phyloP scores from a whole-genome alignment of 2,329 filamentous ascomycete species.

The Trichoderma lentiforme region DNA sequence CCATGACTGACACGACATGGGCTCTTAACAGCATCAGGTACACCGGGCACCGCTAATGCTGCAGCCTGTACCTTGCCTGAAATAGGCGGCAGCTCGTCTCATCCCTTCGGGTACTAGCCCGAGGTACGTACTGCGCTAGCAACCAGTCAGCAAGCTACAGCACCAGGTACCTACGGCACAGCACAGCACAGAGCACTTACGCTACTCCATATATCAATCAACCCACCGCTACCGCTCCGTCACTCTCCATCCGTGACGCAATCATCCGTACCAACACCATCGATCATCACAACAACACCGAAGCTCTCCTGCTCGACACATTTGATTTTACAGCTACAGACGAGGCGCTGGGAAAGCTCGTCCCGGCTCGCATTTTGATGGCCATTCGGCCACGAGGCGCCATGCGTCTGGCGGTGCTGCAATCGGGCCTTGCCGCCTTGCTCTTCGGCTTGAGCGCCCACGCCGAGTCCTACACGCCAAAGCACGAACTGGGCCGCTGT shows the following conservation, averaged over 20 bases:
- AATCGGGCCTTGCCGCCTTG: conserved; percentile 32
- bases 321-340: background rate
- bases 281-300: background rate
- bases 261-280: conserved; percentile 1
- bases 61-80: conserved; percentile 5
- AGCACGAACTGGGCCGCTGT: conserved; percentile 83
- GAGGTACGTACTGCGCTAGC: background rate
- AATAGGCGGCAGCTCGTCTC: conserved; percentile 2
- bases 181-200: background rate
- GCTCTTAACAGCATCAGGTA: background rate
- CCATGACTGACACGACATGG: background rate
- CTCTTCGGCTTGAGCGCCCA: conserved; percentile 28
- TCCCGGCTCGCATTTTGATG: background rate
- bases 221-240: background rate
- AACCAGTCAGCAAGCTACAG: background rate
- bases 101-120: no score
- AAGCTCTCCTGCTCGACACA: background rate
- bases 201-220: background rate
- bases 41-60: background rate
- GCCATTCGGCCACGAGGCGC: conserved; percentile 7
- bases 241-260: conserved; percentile 12
- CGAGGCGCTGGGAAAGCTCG: conserved; percentile 1
- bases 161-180: background rate
- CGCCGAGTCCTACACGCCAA: conserved; percentile 45
- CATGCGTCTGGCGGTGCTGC: conserved; percentile 22